These are phyloP conservation scores for Mortierella sp. DNA, from an alignment of 371 early-diverging fungal species.

Conservation along the genomic window DNA sequence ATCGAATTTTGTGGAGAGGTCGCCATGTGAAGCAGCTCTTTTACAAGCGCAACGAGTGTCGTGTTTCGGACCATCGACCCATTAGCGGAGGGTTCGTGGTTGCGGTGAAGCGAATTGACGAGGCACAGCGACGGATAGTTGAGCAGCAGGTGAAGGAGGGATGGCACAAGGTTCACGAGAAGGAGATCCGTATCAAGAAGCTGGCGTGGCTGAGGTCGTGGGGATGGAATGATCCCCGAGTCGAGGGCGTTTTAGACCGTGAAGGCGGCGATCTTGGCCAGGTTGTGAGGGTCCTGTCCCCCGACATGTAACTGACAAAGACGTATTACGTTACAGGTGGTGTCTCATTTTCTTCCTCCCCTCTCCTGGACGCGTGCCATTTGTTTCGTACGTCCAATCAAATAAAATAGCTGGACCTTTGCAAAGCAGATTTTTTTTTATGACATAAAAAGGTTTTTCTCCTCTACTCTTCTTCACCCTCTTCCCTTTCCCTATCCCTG, in stretches of 20 bases:
- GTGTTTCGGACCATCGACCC: conserved; percentile 88
- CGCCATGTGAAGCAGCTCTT: conserved; percentile 57
- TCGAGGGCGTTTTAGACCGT: conserved; percentile 44
- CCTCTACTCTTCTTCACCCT: not conserved
- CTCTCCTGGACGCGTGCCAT: not conserved
- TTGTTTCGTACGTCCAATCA: not conserved
- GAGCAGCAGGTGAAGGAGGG: conserved; percentile 58
- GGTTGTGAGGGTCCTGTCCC: conserved; percentile 38
- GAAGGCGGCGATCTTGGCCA: conserved; percentile 47
- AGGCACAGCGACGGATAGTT: conserved; percentile 52
- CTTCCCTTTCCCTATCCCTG: not conserved
- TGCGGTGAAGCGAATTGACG: conserved; percentile 69
- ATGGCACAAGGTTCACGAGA: conserved; percentile 57
- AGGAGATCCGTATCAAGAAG: conserved; percentile 56
- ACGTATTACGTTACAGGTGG: not conserved
- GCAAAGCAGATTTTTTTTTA: not conserved
- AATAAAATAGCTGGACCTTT: conserved; percentile 1
- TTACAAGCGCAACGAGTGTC: conserved; percentile 72
- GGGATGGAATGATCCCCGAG: conserved; percentile 52
- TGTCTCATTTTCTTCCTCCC: not conserved
- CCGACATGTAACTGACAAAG: conserved; percentile 12
- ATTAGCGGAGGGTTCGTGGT: conserved; percentile 76
- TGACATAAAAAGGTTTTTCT: not conserved
- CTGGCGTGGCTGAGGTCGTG: conserved; percentile 56
- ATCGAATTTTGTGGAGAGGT: conserved; percentile 77